These are phyloP conservation scores for Lentinula sp. DNA, from an alignment of 768 basidiomycete species.

Conservation along the genomic window DNA sequence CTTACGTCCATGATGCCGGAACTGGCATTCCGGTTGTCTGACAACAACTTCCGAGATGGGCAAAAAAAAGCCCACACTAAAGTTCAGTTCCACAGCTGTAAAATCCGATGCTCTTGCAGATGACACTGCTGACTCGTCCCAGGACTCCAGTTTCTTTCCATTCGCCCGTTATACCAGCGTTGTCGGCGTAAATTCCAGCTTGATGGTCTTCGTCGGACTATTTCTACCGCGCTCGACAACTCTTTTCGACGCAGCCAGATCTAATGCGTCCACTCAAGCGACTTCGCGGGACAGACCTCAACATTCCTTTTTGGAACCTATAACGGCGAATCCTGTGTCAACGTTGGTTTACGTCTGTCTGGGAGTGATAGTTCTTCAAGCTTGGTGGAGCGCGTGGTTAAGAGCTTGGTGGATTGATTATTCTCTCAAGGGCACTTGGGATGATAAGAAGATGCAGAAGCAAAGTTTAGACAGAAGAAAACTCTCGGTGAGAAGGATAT, in stretches of 20 bases:
- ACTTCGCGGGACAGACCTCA: constrained; percentile 61
- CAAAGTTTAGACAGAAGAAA: constrained; percentile 30
- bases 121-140: neutral
- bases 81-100: neutral
- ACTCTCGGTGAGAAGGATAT: constrained; percentile 28
- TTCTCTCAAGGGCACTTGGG: constrained; percentile 31
- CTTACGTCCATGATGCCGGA: too few relatives aligned
- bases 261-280: constrained; percentile 21
- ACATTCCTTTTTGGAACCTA: constrained; percentile 57
- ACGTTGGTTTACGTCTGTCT: constrained; percentile 54
- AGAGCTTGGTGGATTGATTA: constrained; percentile 50
- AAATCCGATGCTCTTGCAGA: neutral
- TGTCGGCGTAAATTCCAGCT: constrained; percentile 60
- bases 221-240: constrained; percentile 63
- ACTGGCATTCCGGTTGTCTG: too few relatives aligned
- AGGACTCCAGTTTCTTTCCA: constrained; percentile 29
- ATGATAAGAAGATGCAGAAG: constrained; percentile 37
- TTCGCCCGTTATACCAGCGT: constrained; percentile 58
- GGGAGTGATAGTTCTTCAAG: constrained; percentile 50
- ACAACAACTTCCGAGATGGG: neutral
- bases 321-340: constrained; percentile 54
- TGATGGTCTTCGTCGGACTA: constrained; percentile 60
- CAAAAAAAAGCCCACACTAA: neutral
- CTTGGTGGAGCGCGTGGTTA: constrained; percentile 72
- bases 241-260: constrained; percentile 30